Evolutionary conservation across 192 early-diverging fungal genomes (phyloP).

Genomic region (Coemansia sp.): DNA sequence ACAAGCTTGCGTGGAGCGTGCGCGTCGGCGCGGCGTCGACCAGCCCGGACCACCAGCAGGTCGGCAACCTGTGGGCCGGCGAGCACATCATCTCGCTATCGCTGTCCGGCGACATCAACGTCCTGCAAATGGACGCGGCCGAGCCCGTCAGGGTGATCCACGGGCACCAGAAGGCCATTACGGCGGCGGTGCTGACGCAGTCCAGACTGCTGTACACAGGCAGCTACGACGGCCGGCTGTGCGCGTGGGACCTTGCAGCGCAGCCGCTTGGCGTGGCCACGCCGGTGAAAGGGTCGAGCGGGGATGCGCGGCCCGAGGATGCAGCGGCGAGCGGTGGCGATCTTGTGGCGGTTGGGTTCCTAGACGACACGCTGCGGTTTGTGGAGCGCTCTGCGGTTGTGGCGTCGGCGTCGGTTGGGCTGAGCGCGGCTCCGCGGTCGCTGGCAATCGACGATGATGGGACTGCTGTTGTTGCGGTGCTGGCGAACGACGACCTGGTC

Average conservation of each 20-base stretch:
- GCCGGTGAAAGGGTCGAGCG: conserved; percentile 6
- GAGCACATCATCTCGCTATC: conserved; percentile 73
- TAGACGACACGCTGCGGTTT: conserved; percentile 43
- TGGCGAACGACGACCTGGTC: conserved; percentile 31
- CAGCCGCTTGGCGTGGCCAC: conserved; percentile 16
- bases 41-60: conserved; percentile 77
- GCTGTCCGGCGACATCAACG: conserved; percentile 85
- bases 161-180: conserved; percentile 86
- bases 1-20: conserved; percentile 67
- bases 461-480: conserved; percentile 20
- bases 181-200: conserved; percentile 62
- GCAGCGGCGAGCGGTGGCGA: conserved; percentile 12
- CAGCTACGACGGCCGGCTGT: conserved; percentile 91
- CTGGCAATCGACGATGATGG: conserved; percentile 18
- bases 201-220: conserved; percentile 74
- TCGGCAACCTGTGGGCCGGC: conserved; percentile 89
- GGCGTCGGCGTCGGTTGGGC: background rate
- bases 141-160: conserved; percentile 33
- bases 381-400: conserved; percentile 7
- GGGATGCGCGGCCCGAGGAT: conserved; percentile 18
- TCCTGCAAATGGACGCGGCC: conserved; percentile 58
- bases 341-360: conserved; percentile 22
- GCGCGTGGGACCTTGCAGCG: conserved; percentile 62
- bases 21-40: conserved; percentile 36
- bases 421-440: conserved; percentile 30